Evolutionary conservation across 2,329 filamentous ascomycete species (phyloP).

Genomic region (Periconia digitata): DNA sequence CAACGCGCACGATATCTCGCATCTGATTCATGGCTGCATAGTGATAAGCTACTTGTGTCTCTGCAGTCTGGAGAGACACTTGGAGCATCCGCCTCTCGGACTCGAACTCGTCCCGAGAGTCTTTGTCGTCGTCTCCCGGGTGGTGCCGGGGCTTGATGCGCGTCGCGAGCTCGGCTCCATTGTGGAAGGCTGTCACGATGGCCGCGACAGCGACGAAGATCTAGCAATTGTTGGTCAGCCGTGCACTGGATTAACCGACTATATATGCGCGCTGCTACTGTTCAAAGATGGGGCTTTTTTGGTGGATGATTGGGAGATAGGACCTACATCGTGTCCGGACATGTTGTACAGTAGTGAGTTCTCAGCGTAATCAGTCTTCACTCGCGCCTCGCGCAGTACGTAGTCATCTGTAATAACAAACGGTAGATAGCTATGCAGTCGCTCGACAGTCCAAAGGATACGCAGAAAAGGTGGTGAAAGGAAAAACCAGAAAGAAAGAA

Average conservation of each 20-base stretch:
- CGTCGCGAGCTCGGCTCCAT: slow-evolving; percentile 42
- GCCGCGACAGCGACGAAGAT: slow-evolving; percentile 47
- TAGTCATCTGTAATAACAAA: too few species aligned
- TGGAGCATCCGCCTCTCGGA: slow-evolving; percentile 43
- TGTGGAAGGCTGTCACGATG: slow-evolving; percentile 47
- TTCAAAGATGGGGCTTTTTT: background rate
- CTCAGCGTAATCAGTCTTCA: too few species aligned
- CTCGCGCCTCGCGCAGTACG: too few species aligned
- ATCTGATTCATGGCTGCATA: slow-evolving; percentile 38
- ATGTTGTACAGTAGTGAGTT: slow-evolving; percentile 9
- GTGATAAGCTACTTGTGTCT: slow-evolving; percentile 35
- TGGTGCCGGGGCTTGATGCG: slow-evolving; percentile 36
- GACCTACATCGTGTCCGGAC: slow-evolving; percentile 33
- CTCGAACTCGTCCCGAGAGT: slow-evolving; percentile 27
- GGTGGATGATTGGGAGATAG: background rate
- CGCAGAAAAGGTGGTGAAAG: too few species aligned
- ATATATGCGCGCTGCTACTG: background rate
- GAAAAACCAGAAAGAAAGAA: too few species aligned
- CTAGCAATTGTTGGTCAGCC: slow-evolving; percentile 15
- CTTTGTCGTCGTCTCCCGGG: slow-evolving; percentile 23
- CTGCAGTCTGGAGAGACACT: slow-evolving; percentile 41
- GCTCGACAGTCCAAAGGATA: too few species aligned
- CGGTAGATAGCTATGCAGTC: too few species aligned
- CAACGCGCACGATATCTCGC: slow-evolving; percentile 39
- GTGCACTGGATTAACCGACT: too few species aligned